Conservation (phyloP, 73 alveolate genomes). For the Symbiodinium pilosum region DNA sequence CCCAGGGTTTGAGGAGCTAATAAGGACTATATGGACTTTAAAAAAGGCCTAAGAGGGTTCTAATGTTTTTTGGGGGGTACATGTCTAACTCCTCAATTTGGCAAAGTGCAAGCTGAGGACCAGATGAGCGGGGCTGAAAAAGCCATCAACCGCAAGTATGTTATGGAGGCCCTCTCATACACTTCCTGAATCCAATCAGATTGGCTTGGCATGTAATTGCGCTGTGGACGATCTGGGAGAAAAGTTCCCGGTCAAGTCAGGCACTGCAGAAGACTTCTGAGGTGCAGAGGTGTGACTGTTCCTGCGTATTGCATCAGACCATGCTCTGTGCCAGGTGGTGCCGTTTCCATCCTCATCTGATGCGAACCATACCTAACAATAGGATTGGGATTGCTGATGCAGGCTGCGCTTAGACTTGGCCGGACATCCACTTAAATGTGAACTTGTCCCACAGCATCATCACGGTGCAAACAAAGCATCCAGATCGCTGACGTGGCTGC, state of each 20-base stretch:
- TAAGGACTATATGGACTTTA: too few species aligned
- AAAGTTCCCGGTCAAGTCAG: too few species aligned
- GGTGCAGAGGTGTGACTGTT: neutral
- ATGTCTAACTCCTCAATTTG: too few species aligned
- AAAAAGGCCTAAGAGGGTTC: too few species aligned
- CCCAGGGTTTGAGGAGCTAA: too few species aligned
- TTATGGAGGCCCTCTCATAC: conserved; percentile 38
- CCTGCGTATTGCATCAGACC: neutral
- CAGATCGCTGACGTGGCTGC: too few species aligned
- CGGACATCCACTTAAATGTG: neutral
- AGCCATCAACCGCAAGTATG: conserved; percentile 61
- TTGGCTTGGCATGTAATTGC: too few species aligned
- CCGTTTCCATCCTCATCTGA: neutral
- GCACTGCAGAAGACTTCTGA: neutral
- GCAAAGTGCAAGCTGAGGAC: conserved; percentile 13
- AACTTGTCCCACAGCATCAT: neutral
- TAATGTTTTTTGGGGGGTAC: too few species aligned
- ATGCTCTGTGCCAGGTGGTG: neutral
- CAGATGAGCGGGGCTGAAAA: conserved; percentile 86
- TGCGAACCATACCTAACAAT: neutral
- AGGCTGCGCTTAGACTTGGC: neutral
- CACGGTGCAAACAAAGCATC: neutral
- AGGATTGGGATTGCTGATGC: neutral
- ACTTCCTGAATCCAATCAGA: neutral
- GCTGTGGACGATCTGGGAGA: too few species aligned